Evolutionary conservation across 1,139 yeast species (phyloP), one percentile per base, ranked within the genome.

Genomic region (Meyerozyma sp.): DNA sequence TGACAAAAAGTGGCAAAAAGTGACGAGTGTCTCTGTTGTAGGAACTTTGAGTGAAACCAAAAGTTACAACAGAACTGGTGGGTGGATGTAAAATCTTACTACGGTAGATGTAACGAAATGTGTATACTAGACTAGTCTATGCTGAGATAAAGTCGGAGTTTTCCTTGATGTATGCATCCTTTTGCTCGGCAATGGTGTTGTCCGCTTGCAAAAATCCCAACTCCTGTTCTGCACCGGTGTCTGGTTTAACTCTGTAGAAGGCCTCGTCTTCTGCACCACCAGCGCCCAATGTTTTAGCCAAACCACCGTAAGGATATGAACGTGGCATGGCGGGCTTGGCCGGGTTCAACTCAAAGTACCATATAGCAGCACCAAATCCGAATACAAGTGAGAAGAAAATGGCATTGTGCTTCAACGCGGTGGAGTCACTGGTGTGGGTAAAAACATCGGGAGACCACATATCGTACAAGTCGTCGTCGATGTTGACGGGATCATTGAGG

Each of bases 391-490:
- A 75, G 56, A 84, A 78, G 63, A 84, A 84, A 32, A 74, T 65
- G 32, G 59, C 74, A 47, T 70, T 71, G 50, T 70, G 74, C 51
- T 69, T 73, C 44, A 82, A 63, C 2, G 95, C 95, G 36, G 79
- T 73, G 46, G 66, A 62, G 62, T 85, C 84, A 35, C 78, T 68
- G 38, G 81, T 85, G 40, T 70, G 62, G 55, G 81, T 81, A 61
- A 73, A 82, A 58, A 82, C 77, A 58, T 87, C 95, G 16, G 95
- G 95, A 10, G 95, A 81, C 95, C 95, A 88, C 73, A 86, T 77
- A 61, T 88, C 93, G 58, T 82, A 73, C 61, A 78, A 67, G 58
- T 88, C 96, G 53, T 82, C 86, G 53, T 82, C 79, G 44, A 81
- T 80, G 58, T 82, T 79, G 49, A 85, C 64, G 37, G 90, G 88